A percentile compares a stretch with the other conserved stretches of the same genome.
Conservation (phyloP, 768 basidiomycete genomes). For the Mycena chlorophos region DNA sequence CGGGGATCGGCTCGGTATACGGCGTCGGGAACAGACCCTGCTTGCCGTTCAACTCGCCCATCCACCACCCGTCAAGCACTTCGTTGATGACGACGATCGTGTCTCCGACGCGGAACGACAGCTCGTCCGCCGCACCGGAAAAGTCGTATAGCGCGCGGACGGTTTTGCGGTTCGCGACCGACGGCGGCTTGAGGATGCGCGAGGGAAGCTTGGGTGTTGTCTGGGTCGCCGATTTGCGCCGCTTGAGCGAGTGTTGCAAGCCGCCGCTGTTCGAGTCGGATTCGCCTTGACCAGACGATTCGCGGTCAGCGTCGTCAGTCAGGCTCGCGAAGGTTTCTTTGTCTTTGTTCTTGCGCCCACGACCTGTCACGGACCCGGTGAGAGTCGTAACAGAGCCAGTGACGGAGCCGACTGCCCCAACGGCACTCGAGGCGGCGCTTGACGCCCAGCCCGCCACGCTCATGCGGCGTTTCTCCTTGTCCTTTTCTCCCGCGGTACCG, state of each 20-base stretch:
- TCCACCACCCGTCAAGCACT: conserved; percentile 89
- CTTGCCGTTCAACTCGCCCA: conserved; percentile 71
- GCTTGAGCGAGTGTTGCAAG: conserved; percentile 9
- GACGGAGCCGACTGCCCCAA: background rate
- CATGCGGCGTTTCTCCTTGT: conserved; percentile 44
- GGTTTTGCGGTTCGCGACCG: conserved; percentile 49
- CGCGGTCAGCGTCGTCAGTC: conserved; percentile 45
- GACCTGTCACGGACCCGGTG: conserved; percentile 57
- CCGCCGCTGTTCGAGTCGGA: conserved; percentile 30
- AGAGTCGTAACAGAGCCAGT: no score
- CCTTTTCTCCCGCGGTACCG: conserved; percentile 38
- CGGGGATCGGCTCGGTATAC: conserved; percentile 59
- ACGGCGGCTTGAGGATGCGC: conserved; percentile 53
- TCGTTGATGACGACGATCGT: conserved; percentile 77
- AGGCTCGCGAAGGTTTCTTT: conserved; percentile 57
- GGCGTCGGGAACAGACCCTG: conserved; percentile 81
- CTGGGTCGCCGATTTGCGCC: conserved; percentile 34
- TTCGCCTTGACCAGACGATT: conserved; percentile 22
- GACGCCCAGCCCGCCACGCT: conserved; percentile 68
- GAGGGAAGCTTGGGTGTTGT: conserved; percentile 37
- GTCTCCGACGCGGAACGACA: conserved; percentile 72
- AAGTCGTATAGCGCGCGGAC: conserved; percentile 80
- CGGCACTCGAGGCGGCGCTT: conserved; percentile 44
- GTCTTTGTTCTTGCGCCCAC: conserved; percentile 58
- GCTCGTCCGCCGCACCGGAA: conserved; percentile 71